Evolutionary conservation across 192 early-diverging fungal genomes (phyloP).

Genomic region (Coemansia sp.): DNA sequence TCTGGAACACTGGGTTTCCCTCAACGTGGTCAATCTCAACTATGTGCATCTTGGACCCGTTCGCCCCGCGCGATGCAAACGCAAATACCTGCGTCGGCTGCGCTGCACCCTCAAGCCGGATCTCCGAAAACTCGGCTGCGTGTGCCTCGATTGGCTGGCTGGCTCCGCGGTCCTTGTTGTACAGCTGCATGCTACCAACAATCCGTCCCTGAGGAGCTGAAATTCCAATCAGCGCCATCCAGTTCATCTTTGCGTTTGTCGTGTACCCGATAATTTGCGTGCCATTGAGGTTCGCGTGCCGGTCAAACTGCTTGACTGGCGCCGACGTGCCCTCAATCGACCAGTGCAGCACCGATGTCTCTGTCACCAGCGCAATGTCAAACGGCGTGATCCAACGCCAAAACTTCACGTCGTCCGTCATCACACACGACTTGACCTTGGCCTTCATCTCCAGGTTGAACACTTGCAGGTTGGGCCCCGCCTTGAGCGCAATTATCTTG

Average conservation of each 20-base stretch:
- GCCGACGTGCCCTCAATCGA: conserved; percentile 86
- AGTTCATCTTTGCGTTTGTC: conserved; percentile 86
- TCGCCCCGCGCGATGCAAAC: conserved; percentile 82
- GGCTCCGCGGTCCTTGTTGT: conserved; percentile 86
- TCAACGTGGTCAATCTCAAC: conserved; percentile 96
- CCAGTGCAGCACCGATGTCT: conserved; percentile 93
- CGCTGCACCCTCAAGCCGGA: conserved; percentile 74
- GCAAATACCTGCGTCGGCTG: conserved; percentile 88
- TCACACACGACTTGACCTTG: conserved; percentile 90
- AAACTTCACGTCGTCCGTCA: conserved; percentile 87
- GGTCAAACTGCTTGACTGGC: conserved; percentile 91
- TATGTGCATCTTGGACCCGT: conserved; percentile 89
- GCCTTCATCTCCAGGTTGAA: conserved; percentile 96
- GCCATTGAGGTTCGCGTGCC: conserved; percentile 76
- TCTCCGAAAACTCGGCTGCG: conserved; percentile 91
- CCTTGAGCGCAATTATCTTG: conserved; percentile 96
- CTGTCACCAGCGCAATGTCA: conserved; percentile 86
- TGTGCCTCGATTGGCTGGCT: conserved; percentile 96
- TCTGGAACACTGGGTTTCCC: conserved; percentile 84
- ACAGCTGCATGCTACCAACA: conserved; percentile 95
- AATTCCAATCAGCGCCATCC: conserved; percentile 94
- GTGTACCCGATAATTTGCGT: conserved; percentile 97
- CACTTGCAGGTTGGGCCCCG: conserved; percentile 88
- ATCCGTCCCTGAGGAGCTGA: conserved; percentile 87
- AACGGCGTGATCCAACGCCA: conserved; percentile 95